A percentile compares a stretch with the other conserved stretches of the same genome.
Conservation (phyloP, 768 basidiomycete genomes). For the Hydnomerulius pinastri region DNA sequence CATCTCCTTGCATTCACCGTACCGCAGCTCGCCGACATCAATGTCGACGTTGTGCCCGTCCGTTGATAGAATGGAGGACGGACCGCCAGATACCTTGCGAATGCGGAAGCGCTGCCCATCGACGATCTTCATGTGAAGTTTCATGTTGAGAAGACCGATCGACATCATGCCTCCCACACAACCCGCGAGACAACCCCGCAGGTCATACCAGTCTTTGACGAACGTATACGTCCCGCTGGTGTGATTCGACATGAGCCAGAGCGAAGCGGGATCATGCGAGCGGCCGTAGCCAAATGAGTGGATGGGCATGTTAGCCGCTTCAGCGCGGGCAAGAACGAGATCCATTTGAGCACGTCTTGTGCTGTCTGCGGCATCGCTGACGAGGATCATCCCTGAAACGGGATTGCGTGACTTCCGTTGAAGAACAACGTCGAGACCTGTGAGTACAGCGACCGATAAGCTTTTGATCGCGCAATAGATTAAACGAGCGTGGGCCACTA, state of each 20-base stretch:
- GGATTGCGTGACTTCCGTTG: conserved; percentile 93
- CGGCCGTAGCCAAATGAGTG: conserved; percentile 97
- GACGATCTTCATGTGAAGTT: conserved; percentile 91
- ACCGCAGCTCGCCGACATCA: conserved; percentile 90
- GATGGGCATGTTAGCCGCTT: conserved; percentile 95
- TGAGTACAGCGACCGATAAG: conserved; percentile 5
- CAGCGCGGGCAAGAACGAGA: conserved; percentile 92
- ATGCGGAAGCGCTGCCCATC: conserved; percentile 91
- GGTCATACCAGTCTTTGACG: conserved; percentile 97
- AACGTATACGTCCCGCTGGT: conserved; percentile 98
- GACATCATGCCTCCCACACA: conserved; percentile 97
- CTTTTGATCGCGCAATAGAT: neutral
- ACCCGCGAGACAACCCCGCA: conserved; percentile 89
- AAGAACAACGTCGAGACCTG: conserved; percentile 89
- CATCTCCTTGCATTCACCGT: conserved; percentile 98
- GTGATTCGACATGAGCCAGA: conserved; percentile 99
- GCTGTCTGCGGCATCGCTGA: conserved; percentile 91
- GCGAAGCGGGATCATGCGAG: conserved; percentile 94
- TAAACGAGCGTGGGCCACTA: conserved; percentile 9
- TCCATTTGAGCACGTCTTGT: conserved; percentile 98
- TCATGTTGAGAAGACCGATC: conserved; percentile 90
- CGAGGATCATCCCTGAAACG: conserved; percentile 86
- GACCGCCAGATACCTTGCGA: conserved; percentile 91
- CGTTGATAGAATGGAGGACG: conserved; percentile 81
- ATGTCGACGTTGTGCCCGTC: conserved; percentile 95